phyloP scores from a whole-genome alignment of 1,284 basidiomycete genomes.

The Fistulinella staudtii region DNA sequence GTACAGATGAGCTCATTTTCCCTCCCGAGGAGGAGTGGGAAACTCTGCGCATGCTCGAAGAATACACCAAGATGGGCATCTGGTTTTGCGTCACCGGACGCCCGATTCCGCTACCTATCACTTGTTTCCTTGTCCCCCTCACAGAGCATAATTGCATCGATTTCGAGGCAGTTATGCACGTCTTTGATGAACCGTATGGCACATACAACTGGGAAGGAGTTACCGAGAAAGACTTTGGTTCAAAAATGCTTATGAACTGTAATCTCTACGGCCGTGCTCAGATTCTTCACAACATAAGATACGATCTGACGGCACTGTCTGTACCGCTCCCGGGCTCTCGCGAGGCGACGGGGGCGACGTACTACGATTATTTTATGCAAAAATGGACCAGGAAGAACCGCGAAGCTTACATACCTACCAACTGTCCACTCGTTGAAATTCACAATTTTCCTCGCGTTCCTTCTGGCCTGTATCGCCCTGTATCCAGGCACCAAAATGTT shows the following conservation, averaged over 20 bases:
- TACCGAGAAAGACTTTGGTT: conserved; percentile 43
- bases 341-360: conserved; percentile 48
- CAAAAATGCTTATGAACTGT: conserved; percentile 49
- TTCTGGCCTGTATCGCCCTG: conserved; percentile 43
- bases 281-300: conserved; percentile 51
- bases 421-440: conserved; percentile 60
- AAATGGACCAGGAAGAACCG: conserved; percentile 51
- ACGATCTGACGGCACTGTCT: conserved; percentile 63
- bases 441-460: conserved; percentile 40
- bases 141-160: conserved; percentile 47
- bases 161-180: conserved; percentile 48
- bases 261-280: conserved; percentile 54
- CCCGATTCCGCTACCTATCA: conserved; percentile 46
- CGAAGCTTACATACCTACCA: conserved; percentile 41
- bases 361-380: conserved; percentile 54
- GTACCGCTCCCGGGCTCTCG: conserved; percentile 45
- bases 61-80: conserved; percentile 59
- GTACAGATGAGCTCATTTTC: conserved; percentile 39
- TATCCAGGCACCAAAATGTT: conserved; percentile 19
- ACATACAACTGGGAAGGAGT: conserved; percentile 52
- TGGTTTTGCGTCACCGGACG: conserved; percentile 61
- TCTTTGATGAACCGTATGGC: conserved; percentile 49
- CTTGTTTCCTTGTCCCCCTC: conserved; percentile 63
- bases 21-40: conserved; percentile 42
- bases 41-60: conserved; percentile 49